Conservation (phyloP, 192 early-diverging fungal genomes). For the Coemansia reversa region DNA sequence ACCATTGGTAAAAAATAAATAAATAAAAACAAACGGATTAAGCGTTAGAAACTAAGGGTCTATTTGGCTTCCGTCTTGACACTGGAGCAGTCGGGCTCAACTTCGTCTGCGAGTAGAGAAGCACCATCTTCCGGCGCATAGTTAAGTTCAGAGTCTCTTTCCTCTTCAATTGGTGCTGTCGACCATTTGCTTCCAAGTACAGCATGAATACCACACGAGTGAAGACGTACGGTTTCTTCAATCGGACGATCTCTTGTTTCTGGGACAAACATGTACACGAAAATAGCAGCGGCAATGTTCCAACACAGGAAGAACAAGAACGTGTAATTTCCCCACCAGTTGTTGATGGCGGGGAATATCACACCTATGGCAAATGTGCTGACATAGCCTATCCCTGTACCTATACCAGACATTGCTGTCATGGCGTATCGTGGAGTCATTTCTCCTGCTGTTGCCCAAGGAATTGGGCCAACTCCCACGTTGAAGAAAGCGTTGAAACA, state of each 20-base stretch:
- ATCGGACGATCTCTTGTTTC: constrained; percentile 78
- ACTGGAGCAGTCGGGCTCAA: not conserved
- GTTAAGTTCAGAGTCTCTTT: constrained; percentile 12
- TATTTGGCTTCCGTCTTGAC: not conserved
- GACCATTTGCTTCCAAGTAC: constrained; percentile 46
- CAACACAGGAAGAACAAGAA: constrained; percentile 70
- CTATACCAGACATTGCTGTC: constrained; percentile 65
- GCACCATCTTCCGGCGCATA: not conserved
- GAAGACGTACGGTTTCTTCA: constrained; percentile 59
- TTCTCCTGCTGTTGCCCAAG: constrained; percentile 80
- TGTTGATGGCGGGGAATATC: constrained; percentile 58
- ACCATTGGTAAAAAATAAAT: not conserved
- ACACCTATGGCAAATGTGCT: constrained; percentile 62
- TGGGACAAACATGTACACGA: constrained; percentile 68
- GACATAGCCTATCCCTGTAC: constrained; percentile 74
- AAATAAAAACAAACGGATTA: not conserved
- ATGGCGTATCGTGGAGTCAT: constrained; percentile 74
- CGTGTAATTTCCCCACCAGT: constrained; percentile 53
- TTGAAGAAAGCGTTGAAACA: constrained; percentile 76
- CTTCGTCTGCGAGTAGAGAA: not conserved
- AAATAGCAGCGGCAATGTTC: constrained; percentile 62
- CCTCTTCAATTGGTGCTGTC: constrained; percentile 22
- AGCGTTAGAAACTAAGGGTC: not conserved
- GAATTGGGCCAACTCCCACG: constrained; percentile 77
- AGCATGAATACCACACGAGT: constrained; percentile 48